Base-by-base conservation (phyloP, 768 basidiomycete genomes). In the Sistotremastrum niveocremeum region DNA sequence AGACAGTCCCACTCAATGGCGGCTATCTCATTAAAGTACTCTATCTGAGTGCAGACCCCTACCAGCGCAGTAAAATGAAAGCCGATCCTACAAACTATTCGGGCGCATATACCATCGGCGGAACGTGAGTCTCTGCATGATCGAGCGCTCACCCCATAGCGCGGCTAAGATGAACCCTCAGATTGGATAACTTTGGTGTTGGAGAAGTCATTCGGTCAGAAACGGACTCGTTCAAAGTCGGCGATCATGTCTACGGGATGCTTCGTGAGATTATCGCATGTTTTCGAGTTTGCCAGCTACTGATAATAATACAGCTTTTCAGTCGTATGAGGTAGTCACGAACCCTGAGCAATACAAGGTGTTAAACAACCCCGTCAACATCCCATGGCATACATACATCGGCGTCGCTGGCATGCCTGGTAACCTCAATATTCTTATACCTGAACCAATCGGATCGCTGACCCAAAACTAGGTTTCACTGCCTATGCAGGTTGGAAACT, bases 351-450 rank as follows among this genome's bases (percentile, higher is more conserved):
- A 48, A 7, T 52, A 60, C 43, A 37, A 41, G 3, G 49, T 68
- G 5, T 46, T 74, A 37, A 47, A 68, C 35, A 72, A 74, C 50
- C 57, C 65, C 45, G 52, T 66, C 33, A 62, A 65, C 4, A 55
- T 77, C 4, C 73, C 74, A 0, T 76, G 70, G 72, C 63, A 66
- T 0, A 60, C 60, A 0, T 74, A 68, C 51, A 54, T 74, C 31
- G 75, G 77, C 10, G 67, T 70, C 1, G 62, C 66, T 2, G 77
- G 77, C 8, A 76, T 63, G 63, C 54, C 60, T 3, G 60, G 60
- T 56, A 45, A 20, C 51, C 41, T 20, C 20, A 20, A 20, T 20
- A 20, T 20, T 20, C 20, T 20, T 20, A 20, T 20, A 20, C 20
- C 20, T 1, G 20, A 20, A 20, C 20, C 20, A 20, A 20, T 20